Conservation (phyloP, 2,329 filamentous ascomycete species). For the Neurospora sp. region DNA sequence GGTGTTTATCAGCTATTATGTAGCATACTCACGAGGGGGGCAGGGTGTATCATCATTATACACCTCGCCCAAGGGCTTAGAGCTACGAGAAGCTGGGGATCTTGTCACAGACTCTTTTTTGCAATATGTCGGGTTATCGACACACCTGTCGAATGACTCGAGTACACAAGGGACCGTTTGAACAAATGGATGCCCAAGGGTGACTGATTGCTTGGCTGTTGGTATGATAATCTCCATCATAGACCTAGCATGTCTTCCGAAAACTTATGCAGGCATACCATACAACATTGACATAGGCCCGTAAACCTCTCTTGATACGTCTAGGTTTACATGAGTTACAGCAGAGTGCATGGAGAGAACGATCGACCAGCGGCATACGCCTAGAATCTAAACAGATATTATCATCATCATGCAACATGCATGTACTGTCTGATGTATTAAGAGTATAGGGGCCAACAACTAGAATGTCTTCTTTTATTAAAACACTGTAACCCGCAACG, state of each 20-base stretch:
- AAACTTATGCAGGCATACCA: background rate
- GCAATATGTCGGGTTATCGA: background rate
- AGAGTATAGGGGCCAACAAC: conserved; percentile 2
- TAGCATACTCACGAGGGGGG: no score
- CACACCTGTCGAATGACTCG: background rate
- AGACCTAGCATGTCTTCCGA: background rate
- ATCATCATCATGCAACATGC: conserved; percentile 7
- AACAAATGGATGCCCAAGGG: background rate
- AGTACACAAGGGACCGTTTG: background rate
- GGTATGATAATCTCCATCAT: background rate
- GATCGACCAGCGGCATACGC: background rate
- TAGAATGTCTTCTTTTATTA: conserved; percentile 4
- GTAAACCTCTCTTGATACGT: background rate
- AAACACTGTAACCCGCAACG: conserved; percentile 5
- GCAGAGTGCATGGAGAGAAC: background rate
- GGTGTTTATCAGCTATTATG: no score
- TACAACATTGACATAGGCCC: background rate
- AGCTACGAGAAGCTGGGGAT: background rate
- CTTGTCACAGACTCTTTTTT: background rate
- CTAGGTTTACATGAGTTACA: background rate
- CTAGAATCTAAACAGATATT: background rate
- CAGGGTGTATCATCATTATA: no score
- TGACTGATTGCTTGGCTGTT: no score
- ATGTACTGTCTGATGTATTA: conserved; percentile 10
- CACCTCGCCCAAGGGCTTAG: no score